Conservation (phyloP, 2,329 filamentous ascomycete species). For the Exserohilum turcica region DNA sequence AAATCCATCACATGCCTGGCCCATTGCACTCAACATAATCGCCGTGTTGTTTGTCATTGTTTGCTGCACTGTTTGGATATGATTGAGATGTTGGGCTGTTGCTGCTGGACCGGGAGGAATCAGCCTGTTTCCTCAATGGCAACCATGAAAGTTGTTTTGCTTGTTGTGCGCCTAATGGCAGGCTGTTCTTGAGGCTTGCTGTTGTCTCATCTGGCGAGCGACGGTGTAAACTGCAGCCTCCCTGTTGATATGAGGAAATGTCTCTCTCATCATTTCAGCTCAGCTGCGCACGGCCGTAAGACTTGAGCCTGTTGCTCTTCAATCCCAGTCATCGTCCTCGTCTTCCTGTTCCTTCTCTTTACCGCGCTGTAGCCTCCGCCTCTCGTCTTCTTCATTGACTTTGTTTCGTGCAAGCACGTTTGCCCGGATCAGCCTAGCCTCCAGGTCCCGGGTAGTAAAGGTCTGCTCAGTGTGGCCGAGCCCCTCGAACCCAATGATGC, state of each 20-base stretch:
- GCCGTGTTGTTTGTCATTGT: background rate
- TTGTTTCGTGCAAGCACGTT: constrained; percentile 60
- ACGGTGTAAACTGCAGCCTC: background rate
- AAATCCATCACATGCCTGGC: background rate
- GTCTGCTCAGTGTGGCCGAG: constrained; percentile 59
- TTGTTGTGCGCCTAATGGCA: background rate
- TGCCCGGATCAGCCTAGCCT: constrained; percentile 57
- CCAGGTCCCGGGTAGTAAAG: constrained; percentile 61
- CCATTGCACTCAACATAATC: background rate
- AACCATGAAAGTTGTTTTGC: background rate
- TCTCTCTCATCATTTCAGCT: background rate
- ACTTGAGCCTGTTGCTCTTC: constrained; percentile 15
- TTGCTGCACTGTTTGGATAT: background rate
- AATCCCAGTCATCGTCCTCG: constrained; percentile 60
- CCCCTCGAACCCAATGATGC: constrained; percentile 65
- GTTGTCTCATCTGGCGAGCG: background rate
- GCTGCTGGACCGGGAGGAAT: background rate
- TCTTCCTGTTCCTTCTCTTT: constrained; percentile 46
- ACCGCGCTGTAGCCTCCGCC: constrained; percentile 32
- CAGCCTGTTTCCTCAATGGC: background rate
- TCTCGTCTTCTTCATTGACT: constrained; percentile 53
- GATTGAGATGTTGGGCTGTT: background rate
- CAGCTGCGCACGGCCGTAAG: background rate
- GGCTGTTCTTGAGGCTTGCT: background rate
- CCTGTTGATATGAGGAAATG: background rate